Base-by-base conservation (phyloP, 139 green algal species). In the Chlorella sorokiniana region DNA sequence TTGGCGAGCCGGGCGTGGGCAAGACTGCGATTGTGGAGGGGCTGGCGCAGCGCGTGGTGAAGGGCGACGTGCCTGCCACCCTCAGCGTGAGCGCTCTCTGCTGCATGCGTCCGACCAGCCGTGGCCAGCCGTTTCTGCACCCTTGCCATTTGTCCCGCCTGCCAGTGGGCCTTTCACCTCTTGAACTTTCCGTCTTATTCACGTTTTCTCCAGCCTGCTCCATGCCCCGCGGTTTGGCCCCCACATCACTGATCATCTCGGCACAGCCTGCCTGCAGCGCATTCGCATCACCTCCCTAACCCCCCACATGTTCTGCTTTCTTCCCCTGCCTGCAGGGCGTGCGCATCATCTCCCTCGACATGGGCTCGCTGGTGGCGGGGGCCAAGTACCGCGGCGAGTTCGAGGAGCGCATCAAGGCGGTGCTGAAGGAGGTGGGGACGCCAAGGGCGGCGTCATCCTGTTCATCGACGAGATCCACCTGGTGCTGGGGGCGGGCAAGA, bases 391-490 rank as follows among this genome's bases (percentile, higher is more conserved):
- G 92, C 6, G 95, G 95, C 42, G 95, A 98, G 86, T 98, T 98
- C 83, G 95, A 98, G 90, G 96, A 99, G 88, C 90, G 96, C 2
- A 86, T 99, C 33, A 97, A 98, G 87, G 86, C 88, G 61, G 88
- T 97, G 48, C 86, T 97, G 37, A 91, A 93, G 52, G 94, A 97
- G 85, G 87, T 97, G 61, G 86, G 56, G 81, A 91, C 1, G 84
- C 90, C 42, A 78, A 91, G 37, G 92, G 91, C 27, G 79, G 85
- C 29, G 85, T 98, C 37, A 90, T 99, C 54, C 89, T 99, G 29
- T 99, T 99, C 86, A 97, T 99, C 63, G 95, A 98, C 76, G 95
- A 98, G 84, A 93, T 98, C 31, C 95, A 98, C 87, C 77, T 94
- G 40, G 84, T 96, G 40, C 65, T 88, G 44, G 93, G 89, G 2